A percentile compares a stretch with the other conserved stretches of the same genome.
These are phyloP conservation scores for Salvia miltiorrhiza DNA, from an alignment of 257 asterid genomes.

Conservation along the genomic window DNA sequence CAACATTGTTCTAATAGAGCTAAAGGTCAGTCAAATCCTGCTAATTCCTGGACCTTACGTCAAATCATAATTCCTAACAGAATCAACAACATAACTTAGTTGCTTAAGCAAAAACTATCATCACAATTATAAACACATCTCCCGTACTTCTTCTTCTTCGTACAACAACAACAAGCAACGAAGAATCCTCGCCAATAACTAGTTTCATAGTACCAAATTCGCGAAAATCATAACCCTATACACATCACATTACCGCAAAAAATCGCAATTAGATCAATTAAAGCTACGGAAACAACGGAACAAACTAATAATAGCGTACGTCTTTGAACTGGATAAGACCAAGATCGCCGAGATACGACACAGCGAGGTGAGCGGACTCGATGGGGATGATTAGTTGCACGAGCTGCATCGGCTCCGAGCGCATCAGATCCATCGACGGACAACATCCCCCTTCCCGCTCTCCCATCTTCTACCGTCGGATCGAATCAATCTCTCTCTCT, in stretches of 20 bases:
- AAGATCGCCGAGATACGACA: conserved; percentile 80
- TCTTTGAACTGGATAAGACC: conserved; percentile 90
- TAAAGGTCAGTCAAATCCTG: conserved; percentile 7
- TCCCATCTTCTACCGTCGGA: conserved; percentile 52
- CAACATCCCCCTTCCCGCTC: conserved; percentile 80
- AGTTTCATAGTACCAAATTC: background rate
- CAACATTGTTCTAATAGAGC: background rate
- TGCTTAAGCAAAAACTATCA: conserved; percentile 4
- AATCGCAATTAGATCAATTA: conserved; percentile 13
- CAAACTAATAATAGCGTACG: conserved; percentile 31
- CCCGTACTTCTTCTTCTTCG: background rate
- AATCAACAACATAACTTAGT: background rate
- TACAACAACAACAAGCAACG: conserved; percentile 3
- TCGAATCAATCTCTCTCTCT: conserved; percentile 28
- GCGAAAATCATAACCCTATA: conserved; percentile 20
- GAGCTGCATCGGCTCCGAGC: conserved; percentile 95
- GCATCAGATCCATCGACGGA: conserved; percentile 96
- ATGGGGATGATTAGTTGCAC: conserved; percentile 87
- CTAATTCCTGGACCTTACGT: background rate
- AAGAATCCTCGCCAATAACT: conserved; percentile 3
- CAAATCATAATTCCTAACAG: background rate
- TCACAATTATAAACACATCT: background rate
- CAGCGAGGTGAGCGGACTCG: conserved; percentile 85
- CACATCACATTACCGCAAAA: conserved; percentile 17
- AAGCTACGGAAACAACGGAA: background rate